Evolutionary conservation across 1,284 basidiomycete genomes (phyloP).

Genomic region (Peniophora sp.): DNA sequence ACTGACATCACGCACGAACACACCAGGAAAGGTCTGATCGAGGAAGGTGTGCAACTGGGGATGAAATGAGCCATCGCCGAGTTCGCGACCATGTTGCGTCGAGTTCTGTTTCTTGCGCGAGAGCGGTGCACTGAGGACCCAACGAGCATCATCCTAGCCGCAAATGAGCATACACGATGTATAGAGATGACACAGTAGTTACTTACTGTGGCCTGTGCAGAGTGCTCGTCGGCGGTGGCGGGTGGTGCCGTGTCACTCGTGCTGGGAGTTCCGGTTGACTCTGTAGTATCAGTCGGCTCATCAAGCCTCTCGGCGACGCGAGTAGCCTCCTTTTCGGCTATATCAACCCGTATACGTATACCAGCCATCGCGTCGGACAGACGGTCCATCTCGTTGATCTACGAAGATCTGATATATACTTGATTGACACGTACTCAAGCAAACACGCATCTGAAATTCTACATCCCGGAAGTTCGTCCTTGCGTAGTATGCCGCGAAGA

Average conservation of each 20-base stretch:
- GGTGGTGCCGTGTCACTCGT: too few species aligned
- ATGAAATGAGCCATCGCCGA: neutral
- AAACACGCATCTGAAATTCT: constrained; percentile 15
- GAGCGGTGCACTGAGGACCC: neutral
- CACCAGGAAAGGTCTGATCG: neutral
- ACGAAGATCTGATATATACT: constrained; percentile 6
- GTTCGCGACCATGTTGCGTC: neutral
- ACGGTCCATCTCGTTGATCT: constrained; percentile 8
- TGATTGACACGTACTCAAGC: neutral
- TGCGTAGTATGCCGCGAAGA: constrained; percentile 14
- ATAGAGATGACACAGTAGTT: neutral
- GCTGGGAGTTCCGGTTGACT: too few species aligned
- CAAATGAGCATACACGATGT: too few species aligned
- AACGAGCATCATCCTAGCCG: neutral
- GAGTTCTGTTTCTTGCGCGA: neutral
- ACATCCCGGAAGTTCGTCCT: constrained; percentile 18
- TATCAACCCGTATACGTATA: constrained; percentile 5
- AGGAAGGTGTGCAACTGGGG: constrained; percentile 12
- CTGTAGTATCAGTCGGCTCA: neutral
- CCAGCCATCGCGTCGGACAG: constrained; percentile 11
- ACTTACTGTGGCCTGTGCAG: neutral
- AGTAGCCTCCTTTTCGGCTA: neutral
- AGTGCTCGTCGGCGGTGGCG: neutral
- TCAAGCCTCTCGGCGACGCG: neutral
- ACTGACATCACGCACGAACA: neutral